These are phyloP conservation scores for Marchantia paleacea DNA, from an alignment of 225 moss, liverwort and hornwort genomes.

Conservation along the genomic window DNA sequence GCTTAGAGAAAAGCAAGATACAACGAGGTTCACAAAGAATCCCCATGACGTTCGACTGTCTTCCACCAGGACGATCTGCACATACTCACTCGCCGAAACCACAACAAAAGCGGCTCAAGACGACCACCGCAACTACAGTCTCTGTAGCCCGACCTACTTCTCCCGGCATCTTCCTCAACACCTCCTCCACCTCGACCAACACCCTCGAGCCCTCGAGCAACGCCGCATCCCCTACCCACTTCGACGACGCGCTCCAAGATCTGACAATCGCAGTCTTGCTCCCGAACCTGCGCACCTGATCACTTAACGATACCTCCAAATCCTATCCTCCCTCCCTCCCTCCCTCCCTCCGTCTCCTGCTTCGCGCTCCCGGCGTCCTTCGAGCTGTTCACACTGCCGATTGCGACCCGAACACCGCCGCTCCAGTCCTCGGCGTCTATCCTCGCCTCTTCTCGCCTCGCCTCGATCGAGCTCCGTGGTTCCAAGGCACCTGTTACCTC, in stretches of 20 bases:
- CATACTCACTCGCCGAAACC: constrained; percentile 18
- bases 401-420: not conserved
- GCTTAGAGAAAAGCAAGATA: not conserved
- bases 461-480: not conserved
- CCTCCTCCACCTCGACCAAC: constrained; percentile 2
- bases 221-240: not conserved
- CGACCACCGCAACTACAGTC: not conserved
- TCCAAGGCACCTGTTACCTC: not conserved
- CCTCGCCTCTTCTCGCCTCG: not conserved
- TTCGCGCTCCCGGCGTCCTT: not conserved
- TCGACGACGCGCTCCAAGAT: not conserved
- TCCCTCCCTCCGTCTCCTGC: not conserved
- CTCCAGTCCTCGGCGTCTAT: not conserved
- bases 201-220: not conserved
- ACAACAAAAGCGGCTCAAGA: constrained; percentile 12
- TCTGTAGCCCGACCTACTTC: constrained; percentile 2
- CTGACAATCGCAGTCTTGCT: constrained; percentile 5
- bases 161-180: constrained; percentile 14
- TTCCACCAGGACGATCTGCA: not conserved
- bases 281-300: not conserved
- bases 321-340: not conserved
- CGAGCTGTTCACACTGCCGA: not conserved
- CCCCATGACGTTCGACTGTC: not conserved
- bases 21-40: constrained; percentile 1
- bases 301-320: not conserved